phyloP scores from a whole-genome alignment of 2,329 filamentous ascomycete genomes.

The Ascochyta fabae region DNA sequence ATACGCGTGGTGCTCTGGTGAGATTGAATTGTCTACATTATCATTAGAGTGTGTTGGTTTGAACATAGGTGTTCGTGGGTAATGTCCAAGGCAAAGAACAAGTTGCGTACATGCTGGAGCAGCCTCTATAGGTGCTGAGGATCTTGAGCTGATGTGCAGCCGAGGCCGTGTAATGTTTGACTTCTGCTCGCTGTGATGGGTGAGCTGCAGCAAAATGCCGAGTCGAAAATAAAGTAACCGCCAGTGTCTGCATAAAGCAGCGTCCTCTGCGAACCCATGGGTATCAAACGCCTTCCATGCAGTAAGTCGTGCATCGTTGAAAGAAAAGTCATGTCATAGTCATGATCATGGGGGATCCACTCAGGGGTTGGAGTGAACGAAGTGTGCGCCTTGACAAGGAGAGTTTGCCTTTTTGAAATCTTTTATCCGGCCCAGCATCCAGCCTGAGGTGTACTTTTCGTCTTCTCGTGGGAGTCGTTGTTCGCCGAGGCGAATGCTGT shows the following conservation, averaged over 20 bases:
- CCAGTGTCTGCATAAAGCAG: slow-evolving; percentile 9
- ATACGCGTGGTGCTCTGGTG: no score
- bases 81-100: neutral
- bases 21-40: neutral
- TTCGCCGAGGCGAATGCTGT: slow-evolving; percentile 40
- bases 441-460: slow-evolving; percentile 38
- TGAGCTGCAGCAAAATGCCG: neutral
- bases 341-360: slow-evolving; percentile 2
- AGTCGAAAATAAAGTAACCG: neutral
- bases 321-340: slow-evolving; percentile 27
- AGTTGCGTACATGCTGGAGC: neutral
- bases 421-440: slow-evolving; percentile 40
- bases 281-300: slow-evolving; percentile 47
- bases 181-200: no score
- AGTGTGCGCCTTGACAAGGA: slow-evolving; percentile 41
- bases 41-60: neutral
- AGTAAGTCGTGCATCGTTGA: slow-evolving; percentile 25
- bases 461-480: slow-evolving; percentile 29
- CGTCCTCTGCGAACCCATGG: slow-evolving; percentile 25
- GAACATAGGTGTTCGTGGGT: neutral
- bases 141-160: neutral
- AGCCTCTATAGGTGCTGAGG: neutral
- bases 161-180: neutral
- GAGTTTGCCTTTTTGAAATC: slow-evolving; percentile 38
- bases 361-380: slow-evolving; percentile 46